Evolutionary conservation across 1,139 yeast species (phyloP).

Genomic region (Hyphopichia wangnamkhiaoensis): DNA sequence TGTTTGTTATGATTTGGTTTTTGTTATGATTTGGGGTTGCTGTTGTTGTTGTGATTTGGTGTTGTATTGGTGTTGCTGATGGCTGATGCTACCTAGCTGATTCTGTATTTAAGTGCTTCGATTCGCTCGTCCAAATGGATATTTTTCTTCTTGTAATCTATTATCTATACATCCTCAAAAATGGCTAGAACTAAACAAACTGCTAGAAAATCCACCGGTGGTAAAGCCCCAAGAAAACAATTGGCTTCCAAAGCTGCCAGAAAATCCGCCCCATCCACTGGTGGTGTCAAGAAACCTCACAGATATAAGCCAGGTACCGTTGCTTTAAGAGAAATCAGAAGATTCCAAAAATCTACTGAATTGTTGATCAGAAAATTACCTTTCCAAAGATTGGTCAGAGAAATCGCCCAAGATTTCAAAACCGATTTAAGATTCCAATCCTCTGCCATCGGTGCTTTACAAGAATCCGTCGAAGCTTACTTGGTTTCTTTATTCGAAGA

Average conservation of each 20-base stretch:
- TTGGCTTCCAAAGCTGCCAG: conserved; percentile 99
- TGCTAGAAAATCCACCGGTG: conserved; percentile 98
- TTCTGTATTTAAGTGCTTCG: neutral
- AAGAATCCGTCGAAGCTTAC: conserved; percentile 99
- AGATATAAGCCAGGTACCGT: conserved; percentile 99
- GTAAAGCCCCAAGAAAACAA: conserved; percentile 99
- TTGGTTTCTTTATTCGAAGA: conserved; percentile 88
- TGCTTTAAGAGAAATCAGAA: conserved; percentile 98
- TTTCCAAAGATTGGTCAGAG: conserved; percentile 98
- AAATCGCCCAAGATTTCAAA: conserved; percentile 97
- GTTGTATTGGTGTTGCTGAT: too few species aligned
- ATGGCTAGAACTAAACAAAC: conserved; percentile 99
- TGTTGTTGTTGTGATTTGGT: neutral
- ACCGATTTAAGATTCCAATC: conserved; percentile 98
- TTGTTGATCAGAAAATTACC: conserved; percentile 96
- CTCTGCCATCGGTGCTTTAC: conserved; percentile 97
- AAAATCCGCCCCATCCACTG: conserved; percentile 96
- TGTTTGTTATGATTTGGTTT: neutral
- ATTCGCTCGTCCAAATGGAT: conserved; percentile 10
- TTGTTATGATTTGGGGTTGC: neutral
- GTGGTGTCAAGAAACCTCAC: conserved; percentile 99
- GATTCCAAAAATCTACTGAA: conserved; percentile 98
- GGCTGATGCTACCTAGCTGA: neutral
- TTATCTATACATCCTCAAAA: conserved; percentile 20
- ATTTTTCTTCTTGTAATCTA: conserved; percentile 13